phyloP scores from a whole-genome alignment of 2,329 filamentous ascomycete genomes.

The Colletotrichum spaethianum region DNA sequence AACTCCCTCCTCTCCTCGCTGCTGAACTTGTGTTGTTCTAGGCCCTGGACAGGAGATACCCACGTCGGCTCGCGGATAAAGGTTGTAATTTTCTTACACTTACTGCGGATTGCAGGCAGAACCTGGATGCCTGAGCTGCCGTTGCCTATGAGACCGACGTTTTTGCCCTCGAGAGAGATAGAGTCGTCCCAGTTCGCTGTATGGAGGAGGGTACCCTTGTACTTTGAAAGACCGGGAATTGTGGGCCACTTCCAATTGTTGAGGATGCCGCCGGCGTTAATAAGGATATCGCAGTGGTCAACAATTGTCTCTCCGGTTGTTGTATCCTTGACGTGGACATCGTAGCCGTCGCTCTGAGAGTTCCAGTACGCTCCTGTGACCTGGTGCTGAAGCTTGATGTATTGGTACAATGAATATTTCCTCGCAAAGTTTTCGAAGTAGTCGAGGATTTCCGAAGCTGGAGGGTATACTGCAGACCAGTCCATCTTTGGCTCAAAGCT shows the following conservation, averaged over 20 bases:
- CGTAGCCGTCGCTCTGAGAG: conserved; percentile 50
- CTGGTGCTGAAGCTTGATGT: conserved; percentile 46
- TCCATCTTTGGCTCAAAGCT: conserved; percentile 68
- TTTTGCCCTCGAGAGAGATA: conserved; percentile 53
- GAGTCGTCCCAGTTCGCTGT: conserved; percentile 67
- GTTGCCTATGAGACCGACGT: conserved; percentile 61
- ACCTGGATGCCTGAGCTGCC: conserved; percentile 62
- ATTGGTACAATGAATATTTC: conserved; percentile 56
- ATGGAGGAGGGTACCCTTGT: conserved; percentile 65
- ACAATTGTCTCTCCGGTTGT: conserved; percentile 47
- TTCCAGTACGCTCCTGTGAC: conserved; percentile 54
- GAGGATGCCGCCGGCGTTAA: conserved; percentile 63
- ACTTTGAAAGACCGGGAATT: conserved; percentile 60
- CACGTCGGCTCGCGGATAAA: conserved; percentile 66
- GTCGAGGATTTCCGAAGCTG: conserved; percentile 57
- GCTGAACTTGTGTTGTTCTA: conserved; percentile 59
- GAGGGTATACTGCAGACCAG: conserved; percentile 66
- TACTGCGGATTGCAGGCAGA: conserved; percentile 60
- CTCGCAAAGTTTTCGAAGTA: conserved; percentile 62
- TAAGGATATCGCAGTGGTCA: conserved; percentile 62
- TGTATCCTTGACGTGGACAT: conserved; percentile 52
- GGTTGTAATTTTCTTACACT: conserved; percentile 59
- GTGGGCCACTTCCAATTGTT: conserved; percentile 70
- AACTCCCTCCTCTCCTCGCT: conserved; percentile 58
- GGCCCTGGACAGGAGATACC: conserved; percentile 60